These are phyloP conservation scores for Avena atlantica DNA, from an alignment of 176 grass and related monocot species.

Conservation along the genomic window DNA sequence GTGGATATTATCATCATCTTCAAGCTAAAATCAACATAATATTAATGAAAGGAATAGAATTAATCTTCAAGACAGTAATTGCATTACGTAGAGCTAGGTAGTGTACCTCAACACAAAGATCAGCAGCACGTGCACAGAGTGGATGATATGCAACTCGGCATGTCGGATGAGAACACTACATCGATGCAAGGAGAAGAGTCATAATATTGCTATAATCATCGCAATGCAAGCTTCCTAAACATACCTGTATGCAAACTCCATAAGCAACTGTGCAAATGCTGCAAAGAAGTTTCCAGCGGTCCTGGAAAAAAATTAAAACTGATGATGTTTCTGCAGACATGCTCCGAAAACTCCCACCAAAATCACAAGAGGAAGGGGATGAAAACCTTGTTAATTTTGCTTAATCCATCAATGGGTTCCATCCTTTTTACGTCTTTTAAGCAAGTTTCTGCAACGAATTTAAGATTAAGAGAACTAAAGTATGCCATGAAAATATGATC, in stretches of 20 bases:
- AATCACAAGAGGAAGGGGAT: conserved; percentile 17
- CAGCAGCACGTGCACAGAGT: conserved; percentile 99
- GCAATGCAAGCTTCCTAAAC: conserved; percentile 33
- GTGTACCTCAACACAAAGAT: conserved; percentile 92
- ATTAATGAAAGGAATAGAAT: conserved; percentile 41
- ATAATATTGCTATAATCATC: conserved; percentile 42
- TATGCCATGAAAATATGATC: conserved; percentile 30
- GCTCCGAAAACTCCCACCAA: conserved; percentile 36
- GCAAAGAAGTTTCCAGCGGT: conserved; percentile 98
- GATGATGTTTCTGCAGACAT: conserved; percentile 38
- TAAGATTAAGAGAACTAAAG: conserved; percentile 44
- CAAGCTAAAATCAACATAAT: conserved; percentile 71
- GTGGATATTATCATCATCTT: conserved; percentile 93
- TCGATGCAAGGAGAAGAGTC: conserved; percentile 41
- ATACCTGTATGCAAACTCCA: conserved; percentile 98
- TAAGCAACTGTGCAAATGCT: conserved; percentile 98
- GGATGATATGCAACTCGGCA: conserved; percentile 98
- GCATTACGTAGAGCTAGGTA: conserved; percentile 17
- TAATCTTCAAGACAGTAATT: conserved; percentile 40
- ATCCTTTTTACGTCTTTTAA: conserved; percentile 95
- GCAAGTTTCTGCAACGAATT: conserved; percentile 81
- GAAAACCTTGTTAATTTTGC: conserved; percentile 90
- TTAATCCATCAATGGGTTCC: conserved; percentile 98
- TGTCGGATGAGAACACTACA: conserved; percentile 91
- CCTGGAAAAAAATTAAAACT: conserved; percentile 55